Evolutionary conservation across 345 rosid species (phyloP).

Genomic region (Passiflora organensis): DNA sequence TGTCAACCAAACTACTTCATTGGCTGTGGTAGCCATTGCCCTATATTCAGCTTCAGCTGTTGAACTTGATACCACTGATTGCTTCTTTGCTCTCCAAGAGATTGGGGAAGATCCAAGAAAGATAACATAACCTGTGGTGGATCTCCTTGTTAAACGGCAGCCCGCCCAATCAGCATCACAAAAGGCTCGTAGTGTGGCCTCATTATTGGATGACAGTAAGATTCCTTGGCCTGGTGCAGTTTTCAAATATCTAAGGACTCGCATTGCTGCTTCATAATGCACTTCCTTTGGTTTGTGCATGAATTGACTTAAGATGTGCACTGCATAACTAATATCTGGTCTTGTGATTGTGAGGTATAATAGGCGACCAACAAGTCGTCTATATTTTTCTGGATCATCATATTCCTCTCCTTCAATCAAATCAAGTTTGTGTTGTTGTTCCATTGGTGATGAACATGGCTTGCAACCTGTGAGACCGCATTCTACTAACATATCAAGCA

Average conservation of each 20-base stretch:
- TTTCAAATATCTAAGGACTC: not conserved
- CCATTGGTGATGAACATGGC: not conserved
- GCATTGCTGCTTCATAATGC: not conserved
- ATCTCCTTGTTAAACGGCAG: not conserved
- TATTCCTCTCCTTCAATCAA: no score
- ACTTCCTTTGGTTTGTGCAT: not conserved
- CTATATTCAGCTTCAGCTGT: not conserved
- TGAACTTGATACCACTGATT: not conserved
- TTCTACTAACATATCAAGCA: not conserved
- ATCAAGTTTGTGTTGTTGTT: not conserved
- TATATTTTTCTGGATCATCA: not conserved
- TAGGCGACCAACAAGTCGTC: not conserved
- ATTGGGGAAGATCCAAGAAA: not conserved
- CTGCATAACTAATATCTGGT: not conserved
- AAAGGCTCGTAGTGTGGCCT: not conserved
- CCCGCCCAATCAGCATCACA: not conserved
- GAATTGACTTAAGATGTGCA: not conserved
- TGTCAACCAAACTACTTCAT: not conserved
- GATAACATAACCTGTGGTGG: not conserved
- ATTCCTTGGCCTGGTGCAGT: not conserved
- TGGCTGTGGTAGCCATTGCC: not conserved
- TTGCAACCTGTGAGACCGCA: not conserved
- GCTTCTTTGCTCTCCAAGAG: not conserved
- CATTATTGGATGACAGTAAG: not conserved
- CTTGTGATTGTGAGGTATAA: not conserved